Percentiles rank a stretch among this genome's conserved stretches.
These are phyloP conservation scores for Stromatinia cepivora DNA, from an alignment of 2,329 filamentous ascomycete species.

Conservation along the genomic window DNA sequence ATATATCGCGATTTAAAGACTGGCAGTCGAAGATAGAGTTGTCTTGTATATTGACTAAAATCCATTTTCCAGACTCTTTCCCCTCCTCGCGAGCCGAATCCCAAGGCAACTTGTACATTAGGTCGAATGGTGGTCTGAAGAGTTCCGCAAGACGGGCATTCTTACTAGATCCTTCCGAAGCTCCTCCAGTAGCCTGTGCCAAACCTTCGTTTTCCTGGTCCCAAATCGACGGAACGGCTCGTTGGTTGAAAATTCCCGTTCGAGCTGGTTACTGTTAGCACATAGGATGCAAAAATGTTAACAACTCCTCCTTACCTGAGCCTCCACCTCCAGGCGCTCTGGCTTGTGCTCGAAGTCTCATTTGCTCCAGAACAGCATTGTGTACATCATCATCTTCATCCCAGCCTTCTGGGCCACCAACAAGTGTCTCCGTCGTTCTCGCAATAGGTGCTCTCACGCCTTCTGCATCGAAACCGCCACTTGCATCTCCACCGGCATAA, in stretches of 20 bases:
- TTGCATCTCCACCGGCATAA: conserved; percentile 59
- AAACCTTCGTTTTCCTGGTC: conserved; percentile 49
- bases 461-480: conserved; percentile 50
- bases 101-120: conserved; percentile 80
- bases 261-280: conserved; percentile 42
- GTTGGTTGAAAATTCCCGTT: conserved; percentile 70
- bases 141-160: conserved; percentile 82
- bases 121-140: conserved; percentile 86
- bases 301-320: conserved; percentile 29
- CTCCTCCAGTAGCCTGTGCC: conserved; percentile 62
- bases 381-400: conserved; percentile 48
- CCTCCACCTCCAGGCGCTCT: conserved; percentile 17
- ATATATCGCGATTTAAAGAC: conserved; percentile 88
- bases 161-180: conserved; percentile 66
- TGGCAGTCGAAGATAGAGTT: conserved; percentile 93
- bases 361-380: conserved; percentile 33
- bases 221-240: conserved; percentile 50
- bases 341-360: conserved; percentile 41
- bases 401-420: conserved; percentile 63
- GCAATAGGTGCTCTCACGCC: conserved; percentile 87
- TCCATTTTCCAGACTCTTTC: conserved; percentile 88
- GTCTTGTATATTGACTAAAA: conserved; percentile 94
- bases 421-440: conserved; percentile 85
- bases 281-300: conserved; percentile 13
- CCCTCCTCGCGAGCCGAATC: conserved; percentile 82